Evolutionary conservation across 192 early-diverging fungal species (phyloP), one percentile per base, ranked within the genome.

Genomic region (Backusella westeae): DNA sequence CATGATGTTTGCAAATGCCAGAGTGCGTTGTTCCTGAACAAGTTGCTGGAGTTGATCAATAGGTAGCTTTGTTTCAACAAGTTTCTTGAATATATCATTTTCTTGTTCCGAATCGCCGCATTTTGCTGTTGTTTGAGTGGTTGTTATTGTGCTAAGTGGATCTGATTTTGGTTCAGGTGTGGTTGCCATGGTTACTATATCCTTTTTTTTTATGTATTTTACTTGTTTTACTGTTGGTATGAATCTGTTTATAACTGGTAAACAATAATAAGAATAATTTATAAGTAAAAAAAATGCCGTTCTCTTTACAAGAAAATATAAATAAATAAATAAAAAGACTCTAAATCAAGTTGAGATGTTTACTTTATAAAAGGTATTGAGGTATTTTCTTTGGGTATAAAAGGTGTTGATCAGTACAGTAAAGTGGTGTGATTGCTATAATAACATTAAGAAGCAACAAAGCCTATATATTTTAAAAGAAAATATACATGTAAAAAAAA

Each of bases 101-200:
- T 56, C 56, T 12, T 63, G 19, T 63, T 63, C 56, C 23, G 23
- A 29, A 29, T 69, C 34, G 19, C 35, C 34, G 35, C 67, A 19
- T 78, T 56, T 23, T 77, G 56, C 38, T 67, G 38, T 12, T 23
- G 10, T 29, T 69, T 34, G 7, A 70, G 78, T 41, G 38, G 67
- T 56, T 42, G 72, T 29, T 70, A 72, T 38, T 74, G 69, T 69
- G 59, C 73, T 63, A 63, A 29, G 56, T 59, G 56, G 9, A 59
- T 59, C 21, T 4, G 56, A n/a, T 26, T 9, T 56, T 56, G 8
- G n/a, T 56, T 56, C 21, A 23, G 53, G 19, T 56, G 53, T 23
- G 41, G 73, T 21, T 79, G 78, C 23, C 9, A 26, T 26, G 9
- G 29, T 21, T 41, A 32, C n/a, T 52, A 52, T 9, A 59, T 42